Base-by-base conservation (phyloP, 495 filamentous ascomycete species). In the Penicillium simplicissimum region DNA sequence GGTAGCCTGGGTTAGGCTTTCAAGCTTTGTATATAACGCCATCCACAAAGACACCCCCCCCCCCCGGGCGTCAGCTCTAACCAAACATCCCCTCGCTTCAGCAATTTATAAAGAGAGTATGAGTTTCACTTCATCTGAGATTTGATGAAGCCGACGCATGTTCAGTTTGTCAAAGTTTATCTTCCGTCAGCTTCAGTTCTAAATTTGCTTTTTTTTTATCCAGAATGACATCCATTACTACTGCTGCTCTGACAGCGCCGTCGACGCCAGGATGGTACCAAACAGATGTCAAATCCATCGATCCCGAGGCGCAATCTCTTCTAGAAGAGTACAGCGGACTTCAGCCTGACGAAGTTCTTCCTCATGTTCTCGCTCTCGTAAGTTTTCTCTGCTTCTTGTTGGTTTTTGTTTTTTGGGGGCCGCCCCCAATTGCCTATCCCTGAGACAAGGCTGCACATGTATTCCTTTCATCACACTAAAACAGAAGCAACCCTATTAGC, bases 251-350 rank as follows among this genome's bases (percentile, higher is more conserved):
- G 23, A 25, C 23, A 25, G 23, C 36, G 10, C 3, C 8, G 11
- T 13, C 36, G 14, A 37, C 36, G 10, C 35, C 47, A 17, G 19
- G 13, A 14, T 53, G 51, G 51, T 67, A 64, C 61, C 34, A 67
- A 28, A 36, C 37, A 1, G 42, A 67, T 6, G 61, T 67, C 14
- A 60, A 52, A 36, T 57, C 45, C 35, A 70, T 70, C 53, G 64
- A 67, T 21, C 48, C 67, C 0, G 60, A 60, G 51, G 67, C 67
- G n/a, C 64, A 63, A 17, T 19, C n/a, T 4, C 58, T 82, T 0
- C 66, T 82, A 11, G 71, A 75, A 57, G 71, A 70, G 34, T 80
- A 82, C 60, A 76, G 76, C 52, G 66, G 72, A 6, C 69, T 81
- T 31, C 68, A 66, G 21, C 35, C 72, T 6, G 66, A 70, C 14